Percentiles rank a stretch among this genome's conserved stretches.
These are phyloP conservation scores for Aspergillus incahuasiensis DNA, from an alignment of 495 filamentous ascomycete species.

Conservation along the genomic window DNA sequence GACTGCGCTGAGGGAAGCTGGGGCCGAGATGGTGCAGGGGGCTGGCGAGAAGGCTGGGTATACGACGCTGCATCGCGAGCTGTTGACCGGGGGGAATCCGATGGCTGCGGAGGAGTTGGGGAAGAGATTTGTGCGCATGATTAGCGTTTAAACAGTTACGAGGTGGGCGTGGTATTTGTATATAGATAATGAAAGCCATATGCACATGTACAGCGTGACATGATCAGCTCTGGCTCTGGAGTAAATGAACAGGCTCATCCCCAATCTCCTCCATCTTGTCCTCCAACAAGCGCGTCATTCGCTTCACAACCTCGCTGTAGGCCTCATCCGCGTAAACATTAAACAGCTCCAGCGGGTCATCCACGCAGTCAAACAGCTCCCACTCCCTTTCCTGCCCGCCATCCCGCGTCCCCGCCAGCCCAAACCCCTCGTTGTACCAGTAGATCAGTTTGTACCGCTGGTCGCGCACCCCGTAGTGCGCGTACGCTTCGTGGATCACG, in stretches of 20 bases:
- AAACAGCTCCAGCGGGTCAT: constrained; percentile 43
- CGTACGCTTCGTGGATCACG: constrained; percentile 34
- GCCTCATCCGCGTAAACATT: constrained; percentile 32
- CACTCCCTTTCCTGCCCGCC: constrained; percentile 36
- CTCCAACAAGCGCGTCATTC: background rate
- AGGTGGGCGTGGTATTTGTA: background rate
- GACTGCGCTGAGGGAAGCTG: constrained; percentile 21
- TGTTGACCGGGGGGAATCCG: constrained; percentile 29
- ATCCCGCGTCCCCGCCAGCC: constrained; percentile 29
- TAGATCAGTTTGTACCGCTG: constrained; percentile 45
- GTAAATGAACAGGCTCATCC: background rate
- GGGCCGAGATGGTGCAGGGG: constrained; percentile 29
- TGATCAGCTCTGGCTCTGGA: too few relatives aligned
- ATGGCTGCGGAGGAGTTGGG: constrained; percentile 28
- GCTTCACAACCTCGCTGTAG: constrained; percentile 15
- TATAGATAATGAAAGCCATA: background rate
- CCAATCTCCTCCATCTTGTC: constrained; percentile 1
- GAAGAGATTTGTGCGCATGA: constrained; percentile 29
- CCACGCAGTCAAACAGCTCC: constrained; percentile 42
- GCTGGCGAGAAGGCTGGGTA: constrained; percentile 21
- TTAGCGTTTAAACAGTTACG: constrained; percentile 18
- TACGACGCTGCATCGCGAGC: constrained; percentile 25
- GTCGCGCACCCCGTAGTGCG: constrained; percentile 41
- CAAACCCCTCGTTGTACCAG: constrained; percentile 43
- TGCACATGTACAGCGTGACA: too few relatives aligned